Evolutionary conservation across 108 stramenopile species (phyloP).

Genomic region (Pseudonitzschia delicatissima): DNA sequence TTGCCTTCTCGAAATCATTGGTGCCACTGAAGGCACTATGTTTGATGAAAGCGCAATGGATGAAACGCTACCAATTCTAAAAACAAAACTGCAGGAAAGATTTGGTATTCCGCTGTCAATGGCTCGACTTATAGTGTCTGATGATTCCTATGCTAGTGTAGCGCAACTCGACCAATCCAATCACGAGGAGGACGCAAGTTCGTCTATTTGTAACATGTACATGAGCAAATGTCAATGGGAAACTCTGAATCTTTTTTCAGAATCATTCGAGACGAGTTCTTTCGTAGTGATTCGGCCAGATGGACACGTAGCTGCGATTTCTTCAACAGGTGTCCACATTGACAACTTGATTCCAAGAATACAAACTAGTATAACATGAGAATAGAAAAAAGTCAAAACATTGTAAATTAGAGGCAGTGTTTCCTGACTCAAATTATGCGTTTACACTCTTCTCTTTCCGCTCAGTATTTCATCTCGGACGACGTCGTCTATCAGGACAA

Average conservation of each 20-base stretch:
- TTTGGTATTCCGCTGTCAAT: constrained; percentile 1
- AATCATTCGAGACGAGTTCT: not conserved
- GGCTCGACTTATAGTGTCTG: not conserved
- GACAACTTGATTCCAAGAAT: not conserved
- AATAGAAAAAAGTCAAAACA: no score
- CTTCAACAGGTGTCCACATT: not conserved
- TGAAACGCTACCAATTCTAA: not conserved
- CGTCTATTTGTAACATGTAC: not conserved
- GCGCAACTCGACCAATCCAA: not conserved
- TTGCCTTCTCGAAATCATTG: constrained; percentile 18
- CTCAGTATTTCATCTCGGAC: not conserved
- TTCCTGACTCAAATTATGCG: no score
- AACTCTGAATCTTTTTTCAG: constrained; percentile 1
- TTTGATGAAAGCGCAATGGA: not conserved
- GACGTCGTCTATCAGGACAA: constrained; percentile 7
- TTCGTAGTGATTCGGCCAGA: constrained; percentile 57
- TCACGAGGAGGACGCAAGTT: not conserved
- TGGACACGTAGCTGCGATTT: constrained; percentile 48
- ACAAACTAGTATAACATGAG: not conserved
- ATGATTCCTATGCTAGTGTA: not conserved
- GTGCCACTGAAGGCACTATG: not conserved
- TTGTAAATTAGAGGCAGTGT: no score
- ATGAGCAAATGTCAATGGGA: not conserved
- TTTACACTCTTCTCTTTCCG: constrained; percentile 10
- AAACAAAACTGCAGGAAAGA: not conserved